These are phyloP conservation scores for Zygosaccharomyces lentus DNA, from an alignment of 805 yeast genomes.

Conservation along the genomic window DNA sequence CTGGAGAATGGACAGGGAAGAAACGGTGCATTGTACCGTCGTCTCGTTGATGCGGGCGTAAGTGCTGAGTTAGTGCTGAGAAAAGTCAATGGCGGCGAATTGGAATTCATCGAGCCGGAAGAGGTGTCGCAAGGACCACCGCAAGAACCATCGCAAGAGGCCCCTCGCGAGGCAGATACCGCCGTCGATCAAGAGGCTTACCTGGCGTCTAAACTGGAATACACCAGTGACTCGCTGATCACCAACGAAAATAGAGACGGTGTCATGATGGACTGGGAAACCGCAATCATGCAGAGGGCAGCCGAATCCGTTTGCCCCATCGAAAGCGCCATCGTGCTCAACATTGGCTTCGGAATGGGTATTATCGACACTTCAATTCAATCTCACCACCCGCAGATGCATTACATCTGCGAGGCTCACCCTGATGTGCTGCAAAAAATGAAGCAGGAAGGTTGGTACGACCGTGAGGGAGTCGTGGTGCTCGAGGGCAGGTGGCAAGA, in stretches of 20 bases:
- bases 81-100: slow-evolving; percentile 58
- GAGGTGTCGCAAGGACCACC: slow-evolving; percentile 31
- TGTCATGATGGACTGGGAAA: slow-evolving; percentile 98
- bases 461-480: slow-evolving; percentile 63
- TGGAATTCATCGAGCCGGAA: slow-evolving; percentile 50
- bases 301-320: slow-evolving; percentile 64
- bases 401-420: slow-evolving; percentile 91
- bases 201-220: slow-evolving; percentile 61
- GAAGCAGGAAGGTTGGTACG: slow-evolving; percentile 76
- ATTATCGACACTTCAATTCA: slow-evolving; percentile 82
- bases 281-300: slow-evolving; percentile 73
- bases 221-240: slow-evolving; percentile 59
- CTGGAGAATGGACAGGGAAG: slow-evolving; percentile 44
- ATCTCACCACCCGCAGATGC: slow-evolving; percentile 40
- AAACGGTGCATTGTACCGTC: slow-evolving; percentile 42
- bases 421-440: slow-evolving; percentile 78
- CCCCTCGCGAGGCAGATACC: slow-evolving; percentile 47
- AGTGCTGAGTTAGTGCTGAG: slow-evolving; percentile 80
- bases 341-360: slow-evolving; percentile 97
- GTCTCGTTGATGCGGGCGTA: slow-evolving; percentile 77
- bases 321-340: slow-evolving; percentile 49
- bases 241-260: slow-evolving; percentile 78
- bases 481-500: slow-evolving; percentile 95
- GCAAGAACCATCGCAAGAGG: slow-evolving; percentile 21
- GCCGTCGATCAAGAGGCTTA: slow-evolving; percentile 63